These are phyloP conservation scores for Pythium pectinolyticum DNA, from an alignment of 352 stramenopile genomes.

Conservation along the genomic window DNA sequence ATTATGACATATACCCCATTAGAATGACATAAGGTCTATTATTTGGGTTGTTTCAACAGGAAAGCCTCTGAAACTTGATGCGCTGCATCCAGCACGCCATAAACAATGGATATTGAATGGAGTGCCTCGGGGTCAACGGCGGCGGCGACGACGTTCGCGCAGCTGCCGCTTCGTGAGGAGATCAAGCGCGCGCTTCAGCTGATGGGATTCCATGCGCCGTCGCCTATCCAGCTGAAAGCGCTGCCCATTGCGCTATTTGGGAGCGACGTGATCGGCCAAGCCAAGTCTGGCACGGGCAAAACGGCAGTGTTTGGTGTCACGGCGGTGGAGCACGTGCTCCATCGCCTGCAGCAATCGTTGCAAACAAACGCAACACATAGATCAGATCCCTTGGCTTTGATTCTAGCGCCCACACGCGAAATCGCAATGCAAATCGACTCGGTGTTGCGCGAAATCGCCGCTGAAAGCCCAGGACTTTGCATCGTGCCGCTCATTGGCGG, in stretches of 20 bases:
- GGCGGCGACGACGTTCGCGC: slow-evolving; percentile 42
- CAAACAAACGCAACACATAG: neutral
- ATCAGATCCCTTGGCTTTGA: slow-evolving; percentile 42
- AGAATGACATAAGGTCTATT: slow-evolving; percentile 2
- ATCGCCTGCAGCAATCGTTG: slow-evolving; percentile 22
- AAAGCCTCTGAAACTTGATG: neutral
- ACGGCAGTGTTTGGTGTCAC: slow-evolving; percentile 74
- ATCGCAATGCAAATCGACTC: slow-evolving; percentile 76
- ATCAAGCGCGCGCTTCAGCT: slow-evolving; percentile 44
- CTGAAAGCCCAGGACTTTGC: slow-evolving; percentile 36
- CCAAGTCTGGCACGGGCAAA: slow-evolving; percentile 84
- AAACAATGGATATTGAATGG: slow-evolving; percentile 3
- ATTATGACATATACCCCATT: slow-evolving; percentile 21
- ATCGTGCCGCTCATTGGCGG: slow-evolving; percentile 65
- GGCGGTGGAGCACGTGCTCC: slow-evolving; percentile 64
- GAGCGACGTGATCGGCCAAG: slow-evolving; percentile 78
- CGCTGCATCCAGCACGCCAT: too few species aligned
- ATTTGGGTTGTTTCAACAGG: neutral
- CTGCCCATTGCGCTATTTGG: slow-evolving; percentile 76
- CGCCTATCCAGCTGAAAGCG: slow-evolving; percentile 68
- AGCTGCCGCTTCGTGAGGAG: slow-evolving; percentile 60
- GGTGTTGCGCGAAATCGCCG: slow-evolving; percentile 56
- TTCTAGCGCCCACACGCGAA: slow-evolving; percentile 79
- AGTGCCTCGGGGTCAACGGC: neutral
- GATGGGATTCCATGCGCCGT: slow-evolving; percentile 62